These are phyloP conservation scores for Entophlyctis helioformis DNA, from an alignment of 192 early-diverging fungal genomes.

Conservation along the genomic window DNA sequence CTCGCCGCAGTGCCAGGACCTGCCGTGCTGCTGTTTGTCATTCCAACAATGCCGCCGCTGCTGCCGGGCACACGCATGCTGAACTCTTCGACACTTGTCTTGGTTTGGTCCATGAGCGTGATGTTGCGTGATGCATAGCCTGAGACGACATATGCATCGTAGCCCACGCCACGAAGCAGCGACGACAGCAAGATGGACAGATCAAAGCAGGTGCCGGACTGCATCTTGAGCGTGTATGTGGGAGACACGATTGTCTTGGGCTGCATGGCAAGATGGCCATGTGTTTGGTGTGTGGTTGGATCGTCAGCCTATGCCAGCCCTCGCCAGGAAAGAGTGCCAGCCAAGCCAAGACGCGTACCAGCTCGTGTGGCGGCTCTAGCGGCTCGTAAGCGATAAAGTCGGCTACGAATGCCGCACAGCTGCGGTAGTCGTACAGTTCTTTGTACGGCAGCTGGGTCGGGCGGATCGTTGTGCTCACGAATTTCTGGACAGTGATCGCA, in stretches of 20 bases:
- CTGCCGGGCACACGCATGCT: conserved; percentile 12
- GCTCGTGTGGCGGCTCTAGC: conserved; percentile 41
- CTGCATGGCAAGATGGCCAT: conserved; percentile 12
- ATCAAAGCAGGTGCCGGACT: conserved; percentile 43
- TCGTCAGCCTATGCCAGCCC: too few relatives aligned
- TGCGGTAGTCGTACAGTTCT: conserved; percentile 40
- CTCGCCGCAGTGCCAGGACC: not conserved
- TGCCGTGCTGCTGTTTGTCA: not conserved
- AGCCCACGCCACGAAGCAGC: conserved; percentile 40
- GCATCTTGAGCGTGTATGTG: conserved; percentile 34
- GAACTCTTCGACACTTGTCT: conserved; percentile 19
- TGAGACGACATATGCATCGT: conserved; percentile 48
- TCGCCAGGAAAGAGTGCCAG: not conserved
- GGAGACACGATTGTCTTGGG: conserved; percentile 30
- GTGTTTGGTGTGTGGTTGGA: too few relatives aligned
- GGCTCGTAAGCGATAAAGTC: conserved; percentile 40
- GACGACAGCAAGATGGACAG: conserved; percentile 37
- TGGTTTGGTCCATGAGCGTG: conserved; percentile 38
- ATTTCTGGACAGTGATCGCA: conserved; percentile 42
- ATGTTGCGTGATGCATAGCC: conserved; percentile 39
- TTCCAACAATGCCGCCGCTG: not conserved
- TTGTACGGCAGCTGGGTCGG: conserved; percentile 42
- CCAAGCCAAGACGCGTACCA: conserved; percentile 17
- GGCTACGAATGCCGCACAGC: conserved; percentile 38
- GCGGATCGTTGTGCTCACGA: conserved; percentile 40